Evolutionary conservation across 2,329 filamentous ascomycete genomes (phyloP).

Genomic region (Arthroderma sp.): DNA sequence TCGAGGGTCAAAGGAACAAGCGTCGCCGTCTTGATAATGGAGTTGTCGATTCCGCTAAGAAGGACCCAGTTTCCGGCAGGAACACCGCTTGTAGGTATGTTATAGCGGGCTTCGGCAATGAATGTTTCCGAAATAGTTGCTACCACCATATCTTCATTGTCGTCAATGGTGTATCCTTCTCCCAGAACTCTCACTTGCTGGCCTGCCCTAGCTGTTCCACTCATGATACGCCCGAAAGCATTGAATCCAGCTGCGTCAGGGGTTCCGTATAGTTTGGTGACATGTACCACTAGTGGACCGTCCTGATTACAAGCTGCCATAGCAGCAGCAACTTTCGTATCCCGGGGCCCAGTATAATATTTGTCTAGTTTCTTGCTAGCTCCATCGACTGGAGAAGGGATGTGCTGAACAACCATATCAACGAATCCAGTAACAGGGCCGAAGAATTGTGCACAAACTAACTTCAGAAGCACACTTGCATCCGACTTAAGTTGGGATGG

Average conservation of each 20-base stretch:
- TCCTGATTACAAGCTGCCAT: constrained; percentile 80
- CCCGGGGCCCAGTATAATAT: constrained; percentile 84
- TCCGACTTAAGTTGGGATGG: constrained; percentile 85
- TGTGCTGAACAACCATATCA: constrained; percentile 83
- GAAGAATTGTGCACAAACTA: constrained; percentile 93
- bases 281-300: constrained; percentile 78
- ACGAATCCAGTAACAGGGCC: constrained; percentile 81
- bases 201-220: constrained; percentile 72
- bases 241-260: constrained; percentile 83
- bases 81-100: constrained; percentile 78
- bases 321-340: constrained; percentile 64
- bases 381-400: constrained; percentile 74
- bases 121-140: constrained; percentile 76
- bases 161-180: constrained; percentile 89
- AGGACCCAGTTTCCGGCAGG: constrained; percentile 89
- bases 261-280: constrained; percentile 88
- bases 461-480: constrained; percentile 72
- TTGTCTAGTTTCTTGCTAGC: constrained; percentile 64
- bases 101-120: constrained; percentile 87
- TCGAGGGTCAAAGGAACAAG: constrained; percentile 69
- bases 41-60: constrained; percentile 89
- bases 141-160: constrained; percentile 92
- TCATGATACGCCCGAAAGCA: constrained; percentile 82
- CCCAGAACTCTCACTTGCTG: constrained; percentile 81
- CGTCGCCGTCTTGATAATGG: constrained; percentile 94